These are phyloP conservation scores for Colletotrichum eleusines DNA, from an alignment of 2,329 filamentous ascomycete species.

Conservation along the genomic window DNA sequence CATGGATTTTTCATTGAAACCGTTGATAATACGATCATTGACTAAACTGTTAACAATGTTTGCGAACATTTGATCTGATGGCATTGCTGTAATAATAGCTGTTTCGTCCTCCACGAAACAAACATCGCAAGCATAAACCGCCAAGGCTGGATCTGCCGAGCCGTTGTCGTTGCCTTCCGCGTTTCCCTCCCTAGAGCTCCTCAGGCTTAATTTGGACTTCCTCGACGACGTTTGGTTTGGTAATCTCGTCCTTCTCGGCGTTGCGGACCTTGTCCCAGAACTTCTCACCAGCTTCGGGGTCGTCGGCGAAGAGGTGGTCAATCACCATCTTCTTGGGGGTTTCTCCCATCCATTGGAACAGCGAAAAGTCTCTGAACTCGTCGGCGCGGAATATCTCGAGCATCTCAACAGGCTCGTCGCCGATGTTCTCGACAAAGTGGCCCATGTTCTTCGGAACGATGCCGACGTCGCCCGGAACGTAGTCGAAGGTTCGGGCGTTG, in stretches of 20 bases:
- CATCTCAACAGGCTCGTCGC: constrained; percentile 79
- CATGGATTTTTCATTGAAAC: neutral
- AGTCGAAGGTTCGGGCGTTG: constrained; percentile 80
- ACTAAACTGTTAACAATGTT: constrained; percentile 5
- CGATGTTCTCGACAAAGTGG: constrained; percentile 85
- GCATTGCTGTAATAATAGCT: constrained; percentile 1
- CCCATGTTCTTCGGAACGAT: constrained; percentile 83
- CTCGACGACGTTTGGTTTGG: constrained; percentile 44
- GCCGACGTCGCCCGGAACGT: constrained; percentile 79
- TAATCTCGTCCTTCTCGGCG: constrained; percentile 70
- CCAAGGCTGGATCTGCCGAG: constrained; percentile 11
- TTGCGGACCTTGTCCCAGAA: constrained; percentile 73
- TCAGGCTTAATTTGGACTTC: constrained; percentile 11
- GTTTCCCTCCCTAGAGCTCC: constrained; percentile 30
- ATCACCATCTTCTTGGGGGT: constrained; percentile 75
- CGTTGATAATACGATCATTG: constrained; percentile 15
- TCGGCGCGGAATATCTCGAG: constrained; percentile 81
- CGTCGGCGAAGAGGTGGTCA: constrained; percentile 75
- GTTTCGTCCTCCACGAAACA: constrained; percentile 29
- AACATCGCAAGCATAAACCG: constrained; percentile 1
- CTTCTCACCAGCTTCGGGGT: constrained; percentile 69
- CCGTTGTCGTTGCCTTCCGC: constrained; percentile 2
- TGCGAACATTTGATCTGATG: constrained; percentile 7
- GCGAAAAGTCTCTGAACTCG: constrained; percentile 77
- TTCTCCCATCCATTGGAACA: constrained; percentile 84